Base-by-base conservation (phyloP, 2,329 filamentous ascomycete genomes). In the Ophiostoma ips region DNA sequence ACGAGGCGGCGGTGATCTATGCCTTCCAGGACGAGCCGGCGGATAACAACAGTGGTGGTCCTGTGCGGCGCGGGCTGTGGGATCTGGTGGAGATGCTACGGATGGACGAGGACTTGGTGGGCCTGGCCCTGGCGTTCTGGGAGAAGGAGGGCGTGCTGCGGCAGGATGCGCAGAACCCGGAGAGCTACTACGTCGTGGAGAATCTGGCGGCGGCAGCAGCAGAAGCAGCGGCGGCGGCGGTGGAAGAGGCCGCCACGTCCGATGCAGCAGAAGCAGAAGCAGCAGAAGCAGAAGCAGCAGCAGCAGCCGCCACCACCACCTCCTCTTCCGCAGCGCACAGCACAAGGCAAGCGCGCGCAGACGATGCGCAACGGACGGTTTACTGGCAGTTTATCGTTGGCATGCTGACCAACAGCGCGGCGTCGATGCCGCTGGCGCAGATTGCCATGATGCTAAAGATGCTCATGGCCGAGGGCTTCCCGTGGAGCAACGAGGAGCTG, bases 401-500 rank as follows among this genome's bases (percentile, higher is more conserved):
- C 48, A 96, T 98, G 92, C 69, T 98, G 65, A 95, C 87, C 54
- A 95, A 95, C 64, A 84, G 87, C 58, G 83, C 83, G 16, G 79
- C 75, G 16, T 67, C 83, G 28, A 92, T 95, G 85, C 82, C 85
- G 47, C 69, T 89, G 52, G 73, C 73, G 50, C 78, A 88, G 62
- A 94, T 98, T 56, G 75, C 81, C 9, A 94, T 89, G 83, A 95
- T 96, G 87, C 75, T 98, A 73, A 87, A 87, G 66, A 90, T 96
- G 75, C 76, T 90, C 52, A 80, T 95, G 48, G 78, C 85, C 0
- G 87, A 87, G 12, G 89, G 88, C 2, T 95, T 95, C 62, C 79
- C 86, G 0, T 95, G 87, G 75, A 87, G 83, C 54, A 86, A 86
- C 60, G 89, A 95, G 62, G 89, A 96, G 66, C 67, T 96, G 54